These are phyloP conservation scores for Mycena chlorophos DNA, from an alignment of 768 basidiomycete genomes.

Conservation along the genomic window DNA sequence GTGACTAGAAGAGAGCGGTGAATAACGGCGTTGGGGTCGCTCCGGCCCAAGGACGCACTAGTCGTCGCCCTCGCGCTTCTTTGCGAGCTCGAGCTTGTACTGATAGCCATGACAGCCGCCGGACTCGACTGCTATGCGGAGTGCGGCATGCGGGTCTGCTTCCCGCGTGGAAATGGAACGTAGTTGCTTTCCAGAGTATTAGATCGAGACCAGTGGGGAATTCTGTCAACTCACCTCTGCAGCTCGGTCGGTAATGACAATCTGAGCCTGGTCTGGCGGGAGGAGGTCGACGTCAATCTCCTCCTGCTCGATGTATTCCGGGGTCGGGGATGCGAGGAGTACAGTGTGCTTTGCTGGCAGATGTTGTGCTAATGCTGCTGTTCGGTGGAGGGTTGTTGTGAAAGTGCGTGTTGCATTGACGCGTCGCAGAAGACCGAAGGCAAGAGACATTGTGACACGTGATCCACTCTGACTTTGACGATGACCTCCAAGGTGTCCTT, in stretches of 20 bases:
- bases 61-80: constrained; percentile 64
- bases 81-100: constrained; percentile 86
- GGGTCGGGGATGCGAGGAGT: constrained; percentile 51
- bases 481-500: constrained; percentile 66
- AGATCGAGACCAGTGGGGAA: constrained; percentile 10
- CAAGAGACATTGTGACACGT: constrained; percentile 4
- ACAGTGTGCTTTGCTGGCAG: constrained; percentile 49
- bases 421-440: constrained; percentile 8
- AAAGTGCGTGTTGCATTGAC: constrained; percentile 19
- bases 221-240: constrained; percentile 56
- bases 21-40: constrained; percentile 4
- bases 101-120: constrained; percentile 98
- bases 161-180: constrained; percentile 65
- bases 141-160: constrained; percentile 60
- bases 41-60: constrained; percentile 67
- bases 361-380: constrained; percentile 41
- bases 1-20: constrained; percentile 43
- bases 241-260: constrained; percentile 70
- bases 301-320: constrained; percentile 54
- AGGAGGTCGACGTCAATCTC: constrained; percentile 66
- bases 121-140: constrained; percentile 85
- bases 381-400: constrained; percentile 24
- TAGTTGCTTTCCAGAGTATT: constrained; percentile 69
- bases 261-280: constrained; percentile 49
- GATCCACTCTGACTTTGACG: constrained; percentile 4